Percentiles rank a stretch among this genome's conserved stretches.
Conservation (phyloP, 1,139 yeast genomes). For the Blastobotrys ciferrii region DNA sequence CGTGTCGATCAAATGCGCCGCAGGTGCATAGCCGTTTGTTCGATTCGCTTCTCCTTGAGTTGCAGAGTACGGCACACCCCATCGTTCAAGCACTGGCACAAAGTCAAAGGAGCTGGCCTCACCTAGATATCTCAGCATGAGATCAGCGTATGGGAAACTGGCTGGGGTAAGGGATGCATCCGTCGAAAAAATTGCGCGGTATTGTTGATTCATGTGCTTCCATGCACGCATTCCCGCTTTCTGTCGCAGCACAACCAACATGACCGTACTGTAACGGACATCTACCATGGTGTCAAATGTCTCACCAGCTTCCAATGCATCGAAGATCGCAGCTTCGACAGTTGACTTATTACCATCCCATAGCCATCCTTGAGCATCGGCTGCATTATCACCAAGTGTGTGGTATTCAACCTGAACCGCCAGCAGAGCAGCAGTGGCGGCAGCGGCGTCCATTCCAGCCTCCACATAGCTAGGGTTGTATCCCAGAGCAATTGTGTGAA, state of each 20-base stretch:
- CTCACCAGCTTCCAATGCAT: neutral
- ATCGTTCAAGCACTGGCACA: slow-evolving; percentile 1
- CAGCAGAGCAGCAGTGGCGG: neutral
- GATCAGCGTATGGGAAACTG: neutral
- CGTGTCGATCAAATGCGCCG: neutral
- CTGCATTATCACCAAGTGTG: neutral
- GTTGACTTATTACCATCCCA: neutral
- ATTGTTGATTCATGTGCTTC: neutral
- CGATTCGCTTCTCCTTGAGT: neutral
- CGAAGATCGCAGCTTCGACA: neutral
- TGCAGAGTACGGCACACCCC: slow-evolving; percentile 1
- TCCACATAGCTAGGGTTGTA: neutral
- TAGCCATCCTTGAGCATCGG: neutral
- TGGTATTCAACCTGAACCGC: neutral
- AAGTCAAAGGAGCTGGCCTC: neutral
- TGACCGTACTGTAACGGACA: neutral
- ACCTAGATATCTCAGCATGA: neutral
- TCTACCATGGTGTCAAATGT: neutral
- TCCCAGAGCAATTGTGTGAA: neutral
- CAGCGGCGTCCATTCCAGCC: slow-evolving; percentile 1
- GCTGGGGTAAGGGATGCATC: neutral
- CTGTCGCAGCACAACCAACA: neutral
- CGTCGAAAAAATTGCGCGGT: neutral
- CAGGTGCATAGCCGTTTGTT: neutral
- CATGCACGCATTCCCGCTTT: neutral